A percentile compares a stretch with the other conserved stretches of the same genome.
Conservation (phyloP, 495 filamentous ascomycete genomes). For the Hypoxylon fuscum region DNA sequence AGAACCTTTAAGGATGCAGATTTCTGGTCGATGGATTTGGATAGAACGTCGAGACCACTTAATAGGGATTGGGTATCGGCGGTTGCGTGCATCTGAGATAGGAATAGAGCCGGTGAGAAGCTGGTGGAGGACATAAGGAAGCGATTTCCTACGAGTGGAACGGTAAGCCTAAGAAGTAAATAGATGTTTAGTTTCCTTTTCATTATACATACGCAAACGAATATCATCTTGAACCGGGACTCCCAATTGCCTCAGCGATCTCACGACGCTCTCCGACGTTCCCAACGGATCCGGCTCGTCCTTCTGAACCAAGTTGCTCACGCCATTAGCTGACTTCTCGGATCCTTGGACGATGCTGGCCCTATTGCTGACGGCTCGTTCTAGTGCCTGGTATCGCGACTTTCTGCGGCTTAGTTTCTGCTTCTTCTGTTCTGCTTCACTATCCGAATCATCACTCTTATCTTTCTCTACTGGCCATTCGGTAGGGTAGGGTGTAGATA, state of each 20-base stretch:
- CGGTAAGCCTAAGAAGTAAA: conserved; percentile 1
- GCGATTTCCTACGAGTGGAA: conserved; percentile 71
- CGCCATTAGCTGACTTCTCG: conserved; percentile 68
- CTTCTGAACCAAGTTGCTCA: conserved; percentile 80
- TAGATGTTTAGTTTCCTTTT: neutral
- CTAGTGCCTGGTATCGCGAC: conserved; percentile 85
- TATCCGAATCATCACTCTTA: conserved; percentile 71
- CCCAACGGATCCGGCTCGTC: conserved; percentile 95
- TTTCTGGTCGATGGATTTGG: conserved; percentile 93
- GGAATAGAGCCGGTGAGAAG: conserved; percentile 90
- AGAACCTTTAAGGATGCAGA: conserved; percentile 93
- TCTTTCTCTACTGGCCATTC: conserved; percentile 86
- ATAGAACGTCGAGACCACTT: conserved; percentile 81
- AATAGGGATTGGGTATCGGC: conserved; percentile 83
- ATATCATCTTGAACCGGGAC: conserved; percentile 86
- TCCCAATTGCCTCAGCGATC: conserved; percentile 75
- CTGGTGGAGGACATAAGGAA: conserved; percentile 95
- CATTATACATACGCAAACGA: conserved; percentile 68
- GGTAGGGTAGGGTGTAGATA: conserved; percentile 79
- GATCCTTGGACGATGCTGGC: conserved; percentile 72
- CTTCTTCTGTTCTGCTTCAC: conserved; percentile 59
- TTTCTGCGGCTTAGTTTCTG: conserved; percentile 66
- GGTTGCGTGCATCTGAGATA: conserved; percentile 87
- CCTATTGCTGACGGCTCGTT: conserved; percentile 73
- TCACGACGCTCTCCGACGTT: conserved; percentile 81